Base-by-base conservation (phyloP, 345 rosid species). In the Lepidium africanum region DNA sequence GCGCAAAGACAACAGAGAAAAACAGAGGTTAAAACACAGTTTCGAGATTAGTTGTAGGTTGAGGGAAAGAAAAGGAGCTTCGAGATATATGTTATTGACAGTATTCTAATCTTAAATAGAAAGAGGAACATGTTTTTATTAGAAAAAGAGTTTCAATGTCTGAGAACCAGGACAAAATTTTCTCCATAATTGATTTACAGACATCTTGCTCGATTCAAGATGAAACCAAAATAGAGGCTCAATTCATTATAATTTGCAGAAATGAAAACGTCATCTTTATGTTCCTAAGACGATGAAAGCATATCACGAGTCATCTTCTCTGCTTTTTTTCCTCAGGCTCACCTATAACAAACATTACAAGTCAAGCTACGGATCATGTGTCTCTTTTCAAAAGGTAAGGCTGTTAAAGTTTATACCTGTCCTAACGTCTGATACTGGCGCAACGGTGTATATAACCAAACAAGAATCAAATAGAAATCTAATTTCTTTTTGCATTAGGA, bases 301-400 rank as follows among this genome's bases (percentile, higher is more conserved):
- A 83, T 71, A 54, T 89, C 98, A 47, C 96, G 93, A 6, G 82
- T 82, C 98, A 90, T 92, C 83, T 87, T 86, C 69, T 89, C 98
- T 27, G 86, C 96, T 47, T 73, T 47, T 73, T 47, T 33, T 87
- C 88, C 32, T 95, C 96, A 21, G 91, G 96, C 72, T 89, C 93
- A 73, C 96, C 96, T 89, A 80, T 23, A 9, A 39, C 25, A 54
- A 0, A 52, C 38, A 36, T 15, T 4, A 42, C 5, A 25, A 43
- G 17, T 5, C 49, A 42, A 59, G 30, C 59, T 42, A 57, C 46
- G 23, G 25, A 9, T 54, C 17, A 9, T 5, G 9, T 25, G 23
- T 56, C 56, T 56, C 32, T 30, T 65, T 21, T 5, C 1, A 10
- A 13, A 65, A 40, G 0, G 5, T 42, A 67, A 40, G 11, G 37